phyloP scores from a whole-genome alignment of 768 basidiomycete genomes.

The Tubosaeta sp. region DNA sequence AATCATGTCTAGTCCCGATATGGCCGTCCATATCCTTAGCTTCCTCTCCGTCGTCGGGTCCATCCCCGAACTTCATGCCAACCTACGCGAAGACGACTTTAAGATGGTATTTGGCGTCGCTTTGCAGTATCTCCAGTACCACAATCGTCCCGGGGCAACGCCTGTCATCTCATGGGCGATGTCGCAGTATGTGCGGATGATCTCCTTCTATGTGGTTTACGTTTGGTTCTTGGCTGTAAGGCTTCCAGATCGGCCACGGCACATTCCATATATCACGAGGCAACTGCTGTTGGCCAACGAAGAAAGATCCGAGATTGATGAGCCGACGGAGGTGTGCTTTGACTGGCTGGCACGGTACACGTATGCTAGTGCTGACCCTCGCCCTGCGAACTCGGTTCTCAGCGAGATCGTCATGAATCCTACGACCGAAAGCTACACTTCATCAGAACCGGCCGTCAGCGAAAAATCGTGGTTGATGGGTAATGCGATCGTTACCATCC shows the following conservation, averaged over 20 bases:
- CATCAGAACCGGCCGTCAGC: conserved; percentile 38
- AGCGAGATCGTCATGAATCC: conserved; percentile 75
- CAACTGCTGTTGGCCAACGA: conserved; percentile 86
- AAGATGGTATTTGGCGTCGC: conserved; percentile 94
- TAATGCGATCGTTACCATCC: conserved; percentile 79
- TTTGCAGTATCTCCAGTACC: conserved; percentile 87
- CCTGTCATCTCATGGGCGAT: conserved; percentile 76
- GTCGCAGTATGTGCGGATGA: conserved; percentile 84
- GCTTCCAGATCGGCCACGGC: conserved; percentile 71
- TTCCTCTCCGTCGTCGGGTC: conserved; percentile 87
- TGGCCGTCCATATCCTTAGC: conserved; percentile 95
- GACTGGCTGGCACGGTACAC: conserved; percentile 97
- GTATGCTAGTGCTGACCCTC: conserved; percentile 90
- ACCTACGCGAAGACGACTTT: conserved; percentile 88
- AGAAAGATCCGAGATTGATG: conserved; percentile 68
- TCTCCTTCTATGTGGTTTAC: conserved; percentile 89
- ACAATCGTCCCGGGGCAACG: conserved; percentile 62
- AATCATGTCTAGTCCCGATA: conserved; percentile 90
- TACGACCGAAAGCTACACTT: conserved; percentile 24
- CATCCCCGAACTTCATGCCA: conserved; percentile 72
- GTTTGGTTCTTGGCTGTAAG: conserved; percentile 91
- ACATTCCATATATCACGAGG: conserved; percentile 82
- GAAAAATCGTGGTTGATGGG: conserved; percentile 87
- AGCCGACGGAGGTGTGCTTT: conserved; percentile 92
- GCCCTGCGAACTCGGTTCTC: conserved; percentile 75